phyloP scores from a whole-genome alignment of 176 grass and related monocot species.

The Eragrostis curvula region DNA sequence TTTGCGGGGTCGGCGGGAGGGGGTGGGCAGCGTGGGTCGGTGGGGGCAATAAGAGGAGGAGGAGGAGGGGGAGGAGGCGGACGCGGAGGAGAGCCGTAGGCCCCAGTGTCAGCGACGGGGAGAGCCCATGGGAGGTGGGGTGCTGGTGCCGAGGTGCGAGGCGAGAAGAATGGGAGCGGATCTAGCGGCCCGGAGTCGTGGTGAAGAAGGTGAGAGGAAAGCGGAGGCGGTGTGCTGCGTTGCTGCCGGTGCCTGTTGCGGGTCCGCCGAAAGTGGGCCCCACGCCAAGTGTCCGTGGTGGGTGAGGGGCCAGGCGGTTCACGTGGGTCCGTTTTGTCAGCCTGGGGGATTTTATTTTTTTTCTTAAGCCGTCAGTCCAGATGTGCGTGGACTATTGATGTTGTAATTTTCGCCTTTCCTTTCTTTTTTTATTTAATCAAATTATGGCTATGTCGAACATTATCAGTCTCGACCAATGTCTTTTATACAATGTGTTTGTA shows the following conservation, averaged over 20 bases:
- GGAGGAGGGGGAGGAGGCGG: neutral
- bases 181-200: neutral
- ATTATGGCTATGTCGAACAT: no score
- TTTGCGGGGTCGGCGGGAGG: conserved; percentile 12
- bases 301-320: neutral
- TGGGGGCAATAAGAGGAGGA: conserved; percentile 1
- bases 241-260: neutral
- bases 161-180: conserved; percentile 12
- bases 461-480: no score
- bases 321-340: neutral
- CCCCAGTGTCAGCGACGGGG: conserved; percentile 39
- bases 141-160: neutral
- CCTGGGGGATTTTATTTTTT: no score
- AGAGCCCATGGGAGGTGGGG: conserved; percentile 4
- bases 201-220: conserved; percentile 36
- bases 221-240: neutral
- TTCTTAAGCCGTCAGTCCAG: no score
- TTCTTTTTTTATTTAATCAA: no score
- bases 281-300: neutral
- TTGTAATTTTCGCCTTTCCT: no score
- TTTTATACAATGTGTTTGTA: no score
- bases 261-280: neutral
- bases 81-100: neutral
- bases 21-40: neutral
- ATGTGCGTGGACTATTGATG: no score